Evolutionary conservation across 495 filamentous ascomycete genomes (phyloP).

Genomic region (Aspergillus ostianus): DNA sequence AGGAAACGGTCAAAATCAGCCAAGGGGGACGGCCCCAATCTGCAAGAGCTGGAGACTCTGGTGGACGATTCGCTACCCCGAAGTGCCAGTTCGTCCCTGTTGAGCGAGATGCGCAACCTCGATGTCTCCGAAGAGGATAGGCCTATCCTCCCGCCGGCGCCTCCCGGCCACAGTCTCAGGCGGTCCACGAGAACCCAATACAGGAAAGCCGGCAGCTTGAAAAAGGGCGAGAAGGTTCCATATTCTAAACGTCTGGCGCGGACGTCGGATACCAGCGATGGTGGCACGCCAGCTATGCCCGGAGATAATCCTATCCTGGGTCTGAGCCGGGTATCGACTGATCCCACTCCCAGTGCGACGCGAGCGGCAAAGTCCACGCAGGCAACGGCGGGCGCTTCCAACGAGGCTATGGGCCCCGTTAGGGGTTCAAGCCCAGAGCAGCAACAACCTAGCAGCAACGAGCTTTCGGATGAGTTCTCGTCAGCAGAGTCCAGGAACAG

Average conservation of each 20-base stretch:
- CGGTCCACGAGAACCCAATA: constrained; percentile 93
- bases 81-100: constrained; percentile 28
- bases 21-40: constrained; percentile 57
- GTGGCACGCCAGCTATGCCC: constrained; percentile 39
- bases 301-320: constrained; percentile 53
- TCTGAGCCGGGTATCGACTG: constrained; percentile 71
- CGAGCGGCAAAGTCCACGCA: constrained; percentile 30
- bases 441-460: constrained; percentile 25
- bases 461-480: constrained; percentile 8
- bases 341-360: constrained; percentile 56
- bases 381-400: constrained; percentile 22
- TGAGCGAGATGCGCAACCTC: constrained; percentile 40
- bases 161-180: constrained; percentile 74
- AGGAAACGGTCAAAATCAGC: constrained; percentile 64
- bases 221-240: constrained; percentile 71
- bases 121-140: constrained; percentile 68
- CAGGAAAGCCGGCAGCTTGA: constrained; percentile 75
- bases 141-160: constrained; percentile 75
- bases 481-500: constrained; percentile 11
- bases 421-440: constrained; percentile 31
- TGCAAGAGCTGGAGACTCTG: constrained; percentile 71
- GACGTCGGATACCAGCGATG: constrained; percentile 58
- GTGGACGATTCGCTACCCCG: constrained; percentile 77
- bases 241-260: constrained; percentile 72
- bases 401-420: constrained; percentile 23